Evolutionary conservation across 345 rosid species (phyloP), one percentile per base, ranked within the genome.

Genomic region (Garcia nutans): DNA sequence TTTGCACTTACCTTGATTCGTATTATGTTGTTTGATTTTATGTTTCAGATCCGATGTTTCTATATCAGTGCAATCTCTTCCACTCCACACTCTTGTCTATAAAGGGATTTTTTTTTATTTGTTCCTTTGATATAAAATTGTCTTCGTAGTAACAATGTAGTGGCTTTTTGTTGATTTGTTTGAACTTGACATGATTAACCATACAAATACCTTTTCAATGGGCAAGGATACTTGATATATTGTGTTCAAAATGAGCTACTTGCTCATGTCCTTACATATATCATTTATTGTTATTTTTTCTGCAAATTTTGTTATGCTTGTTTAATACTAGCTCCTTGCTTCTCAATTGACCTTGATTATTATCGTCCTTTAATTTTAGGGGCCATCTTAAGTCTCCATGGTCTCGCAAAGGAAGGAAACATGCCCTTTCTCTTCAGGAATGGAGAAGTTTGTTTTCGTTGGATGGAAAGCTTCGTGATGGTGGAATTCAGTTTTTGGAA

Each of bases 361-460:
- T 1, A 22, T 31, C 37, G 28, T 37, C 70, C 50, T 52, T 76
- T 69, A 42, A 23, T 52, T 80, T 58, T 81, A 96, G 99, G 87
- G 85, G 87, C 74, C 83, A 83, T 50, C 88, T 85, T 17, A 92
- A 91, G 68, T 96, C 99, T 5, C 97, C 97, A 7, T 96, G 99
- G 99, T 93, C 97, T 13, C 89, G 91, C 22, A 83, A 89, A 70
- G 93, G 87, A 84, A 85, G 89, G 65, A 96, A 88, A 82, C 88
- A 80, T n/a, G 88, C 85, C 0, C 96, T 96, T 78, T 82, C 88
- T 37, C 87, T 90, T 74, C 84, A 77, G 54, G 97, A 88, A 75
- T 96, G 99, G 99, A 87, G 74, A 78, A 87, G 85, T 63, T 81
- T 88, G 72, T 96, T 92, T 80, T 83, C 87, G 2, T 73, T 90